Percentiles rank a stretch among this genome's conserved stretches.
phyloP scores from a whole-genome alignment of 202 grass and related monocot genomes.

The Setaria viridis region DNA sequence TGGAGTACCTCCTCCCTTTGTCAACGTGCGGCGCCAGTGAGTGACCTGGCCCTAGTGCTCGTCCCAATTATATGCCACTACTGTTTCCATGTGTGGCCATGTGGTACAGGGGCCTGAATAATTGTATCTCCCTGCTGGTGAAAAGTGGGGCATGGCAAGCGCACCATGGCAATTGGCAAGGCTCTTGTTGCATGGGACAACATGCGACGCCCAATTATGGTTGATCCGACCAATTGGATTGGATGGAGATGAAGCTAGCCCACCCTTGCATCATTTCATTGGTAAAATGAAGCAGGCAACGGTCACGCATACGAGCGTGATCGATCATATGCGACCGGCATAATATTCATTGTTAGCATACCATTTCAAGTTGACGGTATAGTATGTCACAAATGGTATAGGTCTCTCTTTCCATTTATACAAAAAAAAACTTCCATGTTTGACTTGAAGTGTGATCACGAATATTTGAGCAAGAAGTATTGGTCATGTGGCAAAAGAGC shows the following conservation, averaged over 20 bases:
- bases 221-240: slow-evolving; percentile 19
- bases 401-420: not conserved
- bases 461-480: too few relatives aligned
- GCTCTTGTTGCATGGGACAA: slow-evolving; percentile 17
- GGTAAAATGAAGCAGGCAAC: not conserved
- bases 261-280: not conserved
- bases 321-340: not conserved
- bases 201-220: slow-evolving; percentile 31
- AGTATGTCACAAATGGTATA: not conserved
- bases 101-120: slow-evolving; percentile 23
- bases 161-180: slow-evolving; percentile 3
- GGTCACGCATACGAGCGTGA: not conserved
- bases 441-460: too few relatives aligned
- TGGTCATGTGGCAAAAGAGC: too few relatives aligned
- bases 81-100: not conserved
- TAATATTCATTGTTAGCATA: not conserved
- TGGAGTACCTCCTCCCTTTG: too few relatives aligned
- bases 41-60: slow-evolving; percentile 19
- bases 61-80: slow-evolving; percentile 45
- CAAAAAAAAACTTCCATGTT: too few relatives aligned
- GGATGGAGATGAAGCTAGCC: not conserved
- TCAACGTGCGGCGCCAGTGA: not conserved
- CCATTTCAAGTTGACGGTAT: not conserved
- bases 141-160: slow-evolving; percentile 20
- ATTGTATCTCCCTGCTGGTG: not conserved